Conservation (phyloP, 805 yeast species). For the Ogataea ganodermae region DNA sequence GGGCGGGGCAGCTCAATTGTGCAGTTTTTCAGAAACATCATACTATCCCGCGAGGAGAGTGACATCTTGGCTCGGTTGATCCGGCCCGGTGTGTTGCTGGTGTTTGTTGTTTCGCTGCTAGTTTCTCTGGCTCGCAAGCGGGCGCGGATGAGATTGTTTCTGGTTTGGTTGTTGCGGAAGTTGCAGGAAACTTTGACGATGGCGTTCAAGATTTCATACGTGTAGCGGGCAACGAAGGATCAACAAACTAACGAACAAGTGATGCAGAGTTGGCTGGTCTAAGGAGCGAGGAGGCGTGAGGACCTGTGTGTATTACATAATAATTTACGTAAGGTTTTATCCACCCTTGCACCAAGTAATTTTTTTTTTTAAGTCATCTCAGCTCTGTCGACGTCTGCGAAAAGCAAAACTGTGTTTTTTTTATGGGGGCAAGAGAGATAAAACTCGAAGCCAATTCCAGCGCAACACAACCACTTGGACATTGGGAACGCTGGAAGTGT, state of each 20-base stretch:
- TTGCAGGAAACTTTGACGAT: conserved; percentile 26
- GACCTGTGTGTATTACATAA: too few species aligned
- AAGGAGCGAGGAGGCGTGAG: too few species aligned
- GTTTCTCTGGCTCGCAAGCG: conserved; percentile 16
- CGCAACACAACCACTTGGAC: background rate
- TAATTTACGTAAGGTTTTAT: too few species aligned
- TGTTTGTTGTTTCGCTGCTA: conserved; percentile 21
- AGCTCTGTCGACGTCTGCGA: conserved; percentile 1
- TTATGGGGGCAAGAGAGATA: background rate
- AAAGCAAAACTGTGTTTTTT: background rate
- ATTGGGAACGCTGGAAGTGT: background rate
- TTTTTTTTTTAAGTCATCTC: background rate
- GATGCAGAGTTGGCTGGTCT: too few species aligned
- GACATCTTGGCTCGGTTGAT: conserved; percentile 11
- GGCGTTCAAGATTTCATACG: conserved; percentile 33
- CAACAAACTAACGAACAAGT: too few species aligned
- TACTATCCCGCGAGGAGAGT: background rate
- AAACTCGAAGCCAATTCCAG: background rate
- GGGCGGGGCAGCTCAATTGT: background rate
- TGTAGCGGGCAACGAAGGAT: conserved; percentile 10
- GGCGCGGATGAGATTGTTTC: conserved; percentile 9
- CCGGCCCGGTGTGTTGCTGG: conserved; percentile 16
- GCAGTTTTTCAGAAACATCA: conserved; percentile 9
- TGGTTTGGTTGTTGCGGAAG: conserved; percentile 23
- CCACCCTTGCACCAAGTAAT: background rate